Evolutionary conservation across 2,329 filamentous ascomycete species (phyloP).

Genomic region (Raffaelea ambrosiae): DNA sequence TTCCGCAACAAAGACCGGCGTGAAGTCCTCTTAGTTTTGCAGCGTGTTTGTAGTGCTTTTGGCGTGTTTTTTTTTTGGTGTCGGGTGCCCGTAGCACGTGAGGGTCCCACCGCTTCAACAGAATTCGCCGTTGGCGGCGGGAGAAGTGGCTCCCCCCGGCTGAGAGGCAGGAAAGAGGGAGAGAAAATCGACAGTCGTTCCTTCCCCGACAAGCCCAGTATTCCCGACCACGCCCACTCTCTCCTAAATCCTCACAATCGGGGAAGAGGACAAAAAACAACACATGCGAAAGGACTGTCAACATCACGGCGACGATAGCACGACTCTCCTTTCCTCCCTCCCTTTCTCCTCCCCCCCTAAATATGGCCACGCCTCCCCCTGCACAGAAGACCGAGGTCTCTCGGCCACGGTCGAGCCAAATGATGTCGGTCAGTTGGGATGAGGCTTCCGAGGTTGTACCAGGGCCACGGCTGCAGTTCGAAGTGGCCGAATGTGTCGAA

Average conservation of each 20-base stretch:
- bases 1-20: no score
- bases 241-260: no score
- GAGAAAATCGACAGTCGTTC: no score
- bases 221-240: no score
- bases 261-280: no score
- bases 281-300: no score
- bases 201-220: no score
- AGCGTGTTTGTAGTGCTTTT: neutral
- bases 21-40: neutral
- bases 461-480: constrained; percentile 36
- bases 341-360: neutral
- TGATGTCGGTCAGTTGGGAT: constrained; percentile 25
- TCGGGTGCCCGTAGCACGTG: neutral
- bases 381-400: constrained; percentile 19
- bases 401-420: constrained; percentile 24
- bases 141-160: no score
- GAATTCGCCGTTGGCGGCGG: no score
- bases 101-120: no score
- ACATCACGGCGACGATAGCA: neutral
- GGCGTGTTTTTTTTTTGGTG: neutral
- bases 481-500: constrained; percentile 57
- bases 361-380: constrained; percentile 11
- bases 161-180: no score
- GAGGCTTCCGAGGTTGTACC: constrained; percentile 19
- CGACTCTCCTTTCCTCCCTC: no score